phyloP scores from a whole-genome alignment of 2,329 filamentous ascomycete species.

The Fonsecaea multimorphosa region DNA sequence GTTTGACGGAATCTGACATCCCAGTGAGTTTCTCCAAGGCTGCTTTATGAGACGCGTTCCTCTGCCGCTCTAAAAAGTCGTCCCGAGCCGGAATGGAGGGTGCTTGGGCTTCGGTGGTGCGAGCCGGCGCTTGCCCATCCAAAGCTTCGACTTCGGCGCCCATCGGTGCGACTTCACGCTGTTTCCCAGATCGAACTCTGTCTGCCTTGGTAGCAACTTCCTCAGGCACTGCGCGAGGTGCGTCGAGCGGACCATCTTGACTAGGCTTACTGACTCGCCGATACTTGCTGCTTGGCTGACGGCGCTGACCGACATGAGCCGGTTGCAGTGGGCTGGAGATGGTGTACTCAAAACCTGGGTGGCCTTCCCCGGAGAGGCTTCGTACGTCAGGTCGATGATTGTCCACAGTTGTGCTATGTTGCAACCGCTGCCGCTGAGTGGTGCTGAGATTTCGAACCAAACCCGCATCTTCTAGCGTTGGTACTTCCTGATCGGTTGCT shows the following conservation, averaged over 20 bases:
- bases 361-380: conserved; percentile 34
- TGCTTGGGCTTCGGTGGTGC: conserved; percentile 2
- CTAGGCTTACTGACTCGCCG: conserved; percentile 15
- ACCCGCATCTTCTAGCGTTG: conserved; percentile 42
- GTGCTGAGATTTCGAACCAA: conserved; percentile 44
- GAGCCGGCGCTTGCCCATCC: conserved; percentile 3
- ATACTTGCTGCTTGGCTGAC: conserved; percentile 26
- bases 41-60: conserved; percentile 40
- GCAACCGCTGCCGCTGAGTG: conserved; percentile 47
- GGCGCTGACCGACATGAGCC: conserved; percentile 6
- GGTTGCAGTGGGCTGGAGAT: conserved; percentile 23
- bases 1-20: conserved; percentile 20
- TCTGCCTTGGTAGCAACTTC: not conserved
- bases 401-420: conserved; percentile 43
- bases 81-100: conserved; percentile 7
- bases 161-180: conserved; percentile 3
- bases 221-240: not conserved
- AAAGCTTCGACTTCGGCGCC: conserved; percentile 1
- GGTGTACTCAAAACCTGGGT: conserved; percentile 40
- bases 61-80: conserved; percentile 28
- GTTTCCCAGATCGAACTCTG: conserved; percentile 16
- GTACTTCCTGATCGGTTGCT: conserved; percentile 16
- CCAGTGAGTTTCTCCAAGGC: conserved; percentile 38
- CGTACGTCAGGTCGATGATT: conserved; percentile 39
- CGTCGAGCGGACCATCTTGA: conserved; percentile 3